Base-by-base conservation (phyloP, 805 yeast genomes). In the Candida orba region DNA sequence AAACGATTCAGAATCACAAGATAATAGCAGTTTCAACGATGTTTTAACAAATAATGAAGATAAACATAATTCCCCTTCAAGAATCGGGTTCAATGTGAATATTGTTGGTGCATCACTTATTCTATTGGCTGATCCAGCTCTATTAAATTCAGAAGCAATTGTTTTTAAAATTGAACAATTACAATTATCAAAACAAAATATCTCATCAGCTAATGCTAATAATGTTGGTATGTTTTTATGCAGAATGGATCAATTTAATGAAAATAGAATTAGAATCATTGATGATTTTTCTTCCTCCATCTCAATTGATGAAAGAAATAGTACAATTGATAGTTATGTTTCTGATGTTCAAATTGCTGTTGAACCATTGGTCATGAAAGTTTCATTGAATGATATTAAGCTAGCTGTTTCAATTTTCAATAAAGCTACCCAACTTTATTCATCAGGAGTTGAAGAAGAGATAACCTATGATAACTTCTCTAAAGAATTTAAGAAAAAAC, bases 131-230 rank as follows among this genome's bases (percentile, higher is more conserved):
- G 85, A 91, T 58, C 86, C 96, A 0, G 72, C 81, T 1, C 68
- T 72, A 8, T 58, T 63, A 3, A 72, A 79, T 47, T 78, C 95
- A 0, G 95, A 90, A 54, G 98, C 98, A 0, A 75, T 91, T 47
- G 96, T 91, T 2, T 83, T 93, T 66, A 85, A 86, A 55, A 78
- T 89, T 13, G 95, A 84, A 46, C 96, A 90, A 56, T 63, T 89
- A 3, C 65, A 82, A 37, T 58, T 86, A 4, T 74, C 91, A 0
- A 78, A 83, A 46, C 89, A 84, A 54, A 76, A 79, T 44, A 76
- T 82, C 4, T 63, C 75, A 0, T 74, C 91, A 0, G 58, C 89
- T 6, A 78, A 85, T 24, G 81, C 86, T 0, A 75, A 81, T 50
- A 86, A 84, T 46, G 77, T 89, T 41, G 97, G 98, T 2, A 78